These are phyloP conservation scores for Colletotrichum sp. DNA, from an alignment of 2,329 filamentous ascomycete genomes.

Conservation along the genomic window DNA sequence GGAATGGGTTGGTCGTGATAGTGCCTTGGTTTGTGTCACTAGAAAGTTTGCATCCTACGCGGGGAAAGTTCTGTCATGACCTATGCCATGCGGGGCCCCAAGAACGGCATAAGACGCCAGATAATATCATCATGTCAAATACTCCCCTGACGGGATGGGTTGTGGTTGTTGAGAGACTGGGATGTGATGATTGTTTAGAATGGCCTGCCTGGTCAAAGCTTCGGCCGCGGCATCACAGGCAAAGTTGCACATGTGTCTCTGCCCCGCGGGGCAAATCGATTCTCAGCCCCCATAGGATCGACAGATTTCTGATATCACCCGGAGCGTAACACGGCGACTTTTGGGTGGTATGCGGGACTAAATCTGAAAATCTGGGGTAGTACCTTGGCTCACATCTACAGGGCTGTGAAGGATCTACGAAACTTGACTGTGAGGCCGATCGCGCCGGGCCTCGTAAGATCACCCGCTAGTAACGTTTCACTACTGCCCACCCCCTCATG, in stretches of 20 bases:
- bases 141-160: background rate
- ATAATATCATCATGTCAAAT: background rate
- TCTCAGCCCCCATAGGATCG: background rate
- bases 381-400: background rate
- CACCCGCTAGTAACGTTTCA: background rate
- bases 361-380: background rate
- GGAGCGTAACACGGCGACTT: background rate
- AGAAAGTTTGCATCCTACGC: background rate
- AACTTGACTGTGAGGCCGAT: background rate
- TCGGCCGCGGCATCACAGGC: constrained; percentile 15
- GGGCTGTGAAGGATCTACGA: background rate
- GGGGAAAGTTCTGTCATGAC: constrained; percentile 8
- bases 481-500: background rate
- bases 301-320: background rate
- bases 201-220: background rate
- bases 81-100: background rate
- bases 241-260: background rate
- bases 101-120: background rate
- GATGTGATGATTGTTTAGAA: background rate
- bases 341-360: background rate
- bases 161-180: background rate
- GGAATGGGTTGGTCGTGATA: background rate
- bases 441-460: background rate
- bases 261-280: background rate
- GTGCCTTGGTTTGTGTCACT: background rate